Evolutionary conservation across 2,329 filamentous ascomycete genomes (phyloP).

Genomic region (Epichloe uncinata): DNA sequence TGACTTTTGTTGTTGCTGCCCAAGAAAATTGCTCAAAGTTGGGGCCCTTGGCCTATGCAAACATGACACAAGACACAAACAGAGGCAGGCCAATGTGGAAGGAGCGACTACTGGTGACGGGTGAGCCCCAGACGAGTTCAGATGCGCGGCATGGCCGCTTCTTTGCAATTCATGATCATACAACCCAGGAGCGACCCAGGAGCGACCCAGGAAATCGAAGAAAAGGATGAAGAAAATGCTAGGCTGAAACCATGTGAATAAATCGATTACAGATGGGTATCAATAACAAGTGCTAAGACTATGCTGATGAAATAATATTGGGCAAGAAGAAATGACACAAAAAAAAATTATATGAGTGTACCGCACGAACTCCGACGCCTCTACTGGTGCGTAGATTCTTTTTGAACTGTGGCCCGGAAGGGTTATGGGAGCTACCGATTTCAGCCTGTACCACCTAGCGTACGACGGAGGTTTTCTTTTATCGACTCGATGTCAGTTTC

Average conservation of each 20-base stretch:
- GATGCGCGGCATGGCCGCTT: neutral
- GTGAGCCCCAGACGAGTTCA: neutral
- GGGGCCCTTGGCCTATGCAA: neutral
- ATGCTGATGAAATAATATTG: neutral
- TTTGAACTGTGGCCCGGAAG: neutral
- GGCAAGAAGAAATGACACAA: neutral
- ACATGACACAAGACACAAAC: too few species aligned
- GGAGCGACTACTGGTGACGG: slow-evolving; percentile 1
- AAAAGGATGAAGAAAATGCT: neutral
- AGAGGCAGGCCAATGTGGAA: neutral
- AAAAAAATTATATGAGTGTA: too few species aligned
- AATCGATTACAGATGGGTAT: neutral
- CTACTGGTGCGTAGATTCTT: too few species aligned
- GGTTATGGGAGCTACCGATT: neutral
- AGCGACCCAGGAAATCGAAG: neutral
- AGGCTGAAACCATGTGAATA: neutral
- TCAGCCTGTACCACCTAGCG: slow-evolving; percentile 24
- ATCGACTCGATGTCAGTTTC: slow-evolving; percentile 43
- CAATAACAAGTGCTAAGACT: slow-evolving; percentile 3
- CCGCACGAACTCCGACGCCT: too few species aligned
- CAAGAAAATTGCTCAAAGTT: neutral
- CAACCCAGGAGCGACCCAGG: too few species aligned
- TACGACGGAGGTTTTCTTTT: slow-evolving; percentile 45
- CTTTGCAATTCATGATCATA: neutral
- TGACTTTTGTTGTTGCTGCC: neutral